Conservation (phyloP, 768 basidiomycete species). For the Cyclocybe aegerita region DNA sequence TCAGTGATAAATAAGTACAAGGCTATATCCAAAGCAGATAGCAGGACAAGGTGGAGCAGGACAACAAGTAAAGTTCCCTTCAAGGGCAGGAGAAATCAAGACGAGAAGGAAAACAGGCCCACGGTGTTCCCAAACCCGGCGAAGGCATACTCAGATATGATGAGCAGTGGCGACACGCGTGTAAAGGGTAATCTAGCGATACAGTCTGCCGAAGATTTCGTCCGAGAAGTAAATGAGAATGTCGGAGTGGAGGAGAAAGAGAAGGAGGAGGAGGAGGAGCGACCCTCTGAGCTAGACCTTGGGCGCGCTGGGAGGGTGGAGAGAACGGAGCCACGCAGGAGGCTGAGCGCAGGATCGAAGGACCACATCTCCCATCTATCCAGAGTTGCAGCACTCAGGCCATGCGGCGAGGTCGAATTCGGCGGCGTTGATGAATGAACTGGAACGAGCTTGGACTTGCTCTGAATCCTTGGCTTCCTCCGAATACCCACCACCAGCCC, state of each 20-base stretch:
- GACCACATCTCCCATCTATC: conserved; percentile 87
- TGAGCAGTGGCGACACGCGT: conserved; percentile 62
- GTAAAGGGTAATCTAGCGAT: conserved; percentile 77
- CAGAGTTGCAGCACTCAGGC: conserved; percentile 62
- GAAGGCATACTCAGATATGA: conserved; percentile 48
- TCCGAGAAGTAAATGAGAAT: conserved; percentile 19
- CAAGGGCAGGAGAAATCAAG: conserved; percentile 7
- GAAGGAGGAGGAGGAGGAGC: conserved; percentile 20
- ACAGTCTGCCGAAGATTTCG: conserved; percentile 22
- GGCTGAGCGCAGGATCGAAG: conserved; percentile 56
- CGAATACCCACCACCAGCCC: conserved; percentile 69
- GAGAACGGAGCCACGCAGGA: conserved; percentile 51
- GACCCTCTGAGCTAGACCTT: conserved; percentile 14
- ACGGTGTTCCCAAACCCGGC: conserved; percentile 82
- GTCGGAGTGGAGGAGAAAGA: conserved; percentile 8
- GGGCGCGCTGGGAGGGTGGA: conserved; percentile 38
- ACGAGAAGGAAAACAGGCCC: conserved; percentile 50
- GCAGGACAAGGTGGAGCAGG: no score
- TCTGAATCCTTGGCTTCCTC: conserved; percentile 52
- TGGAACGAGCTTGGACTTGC: conserved; percentile 22
- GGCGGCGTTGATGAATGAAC: not conserved
- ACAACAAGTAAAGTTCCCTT: not conserved
- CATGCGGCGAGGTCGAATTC: conserved; percentile 26
- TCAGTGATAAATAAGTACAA: no score
- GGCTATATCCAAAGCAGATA: no score